Percentiles rank a stretch among this genome's conserved stretches.
These are phyloP conservation scores for Carex cristatella DNA, from an alignment of 176 grass and related monocot species.

Conservation along the genomic window DNA sequence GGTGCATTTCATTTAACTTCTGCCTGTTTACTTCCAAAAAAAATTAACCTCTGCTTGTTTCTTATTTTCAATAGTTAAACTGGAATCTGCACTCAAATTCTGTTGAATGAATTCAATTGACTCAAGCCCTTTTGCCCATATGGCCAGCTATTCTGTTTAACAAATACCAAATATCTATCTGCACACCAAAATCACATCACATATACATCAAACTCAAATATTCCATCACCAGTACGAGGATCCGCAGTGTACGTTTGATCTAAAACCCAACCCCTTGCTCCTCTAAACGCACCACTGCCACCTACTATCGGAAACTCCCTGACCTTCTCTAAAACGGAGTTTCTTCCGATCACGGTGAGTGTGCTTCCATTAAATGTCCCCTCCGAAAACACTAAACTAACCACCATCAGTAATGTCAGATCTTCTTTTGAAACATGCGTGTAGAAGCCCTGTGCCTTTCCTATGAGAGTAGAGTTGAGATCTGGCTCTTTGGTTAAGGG, in stretches of 20 bases:
- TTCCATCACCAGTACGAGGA: constrained; percentile 16
- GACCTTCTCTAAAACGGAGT: constrained; percentile 1
- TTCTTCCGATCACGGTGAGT: constrained; percentile 6
- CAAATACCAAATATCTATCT: neutral
- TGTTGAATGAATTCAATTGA: too few relatives aligned
- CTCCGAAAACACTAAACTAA: constrained; percentile 16
- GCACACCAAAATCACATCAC: constrained; percentile 3
- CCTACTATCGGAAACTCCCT: constrained; percentile 11
- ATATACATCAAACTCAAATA: constrained; percentile 27
- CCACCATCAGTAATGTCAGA: constrained; percentile 19
- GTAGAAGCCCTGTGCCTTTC: constrained; percentile 21
- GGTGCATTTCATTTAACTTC: neutral
- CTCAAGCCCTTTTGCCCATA: too few relatives aligned
- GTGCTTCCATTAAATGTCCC: constrained; percentile 24
- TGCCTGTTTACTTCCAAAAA: neutral
- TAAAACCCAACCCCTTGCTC: constrained; percentile 14
- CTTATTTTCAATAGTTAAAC: too few relatives aligned
- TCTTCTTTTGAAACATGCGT: constrained; percentile 12
- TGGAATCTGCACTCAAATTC: too few relatives aligned
- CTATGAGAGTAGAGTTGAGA: constrained; percentile 23
- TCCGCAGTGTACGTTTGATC: constrained; percentile 17
- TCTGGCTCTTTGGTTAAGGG: constrained; percentile 22
- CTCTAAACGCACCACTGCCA: constrained; percentile 10
- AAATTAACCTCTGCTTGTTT: too few relatives aligned
- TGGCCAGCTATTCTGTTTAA: neutral